Conservation (phyloP, 2,329 filamentous ascomycete genomes). For the Nakataea oryzae region DNA sequence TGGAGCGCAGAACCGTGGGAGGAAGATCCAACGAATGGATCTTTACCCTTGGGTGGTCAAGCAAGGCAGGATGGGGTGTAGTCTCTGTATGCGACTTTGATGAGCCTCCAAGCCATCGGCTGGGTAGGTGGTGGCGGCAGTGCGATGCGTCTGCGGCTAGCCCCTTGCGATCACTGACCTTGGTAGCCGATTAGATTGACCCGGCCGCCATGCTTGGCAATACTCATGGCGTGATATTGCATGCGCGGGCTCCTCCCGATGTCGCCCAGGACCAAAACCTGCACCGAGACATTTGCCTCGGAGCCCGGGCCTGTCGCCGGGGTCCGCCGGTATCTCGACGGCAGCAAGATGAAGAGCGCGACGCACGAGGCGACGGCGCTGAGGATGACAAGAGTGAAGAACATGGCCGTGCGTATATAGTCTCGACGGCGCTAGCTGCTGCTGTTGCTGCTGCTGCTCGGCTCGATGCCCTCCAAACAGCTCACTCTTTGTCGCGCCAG, state of each 20-base stretch:
- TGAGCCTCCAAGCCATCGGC: not conserved
- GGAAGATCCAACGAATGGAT: conserved; percentile 61
- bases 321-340: conserved; percentile 9
- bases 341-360: conserved; percentile 7
- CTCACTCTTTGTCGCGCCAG: not conserved
- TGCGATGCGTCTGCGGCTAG: not conserved
- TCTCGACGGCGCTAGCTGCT: not conserved
- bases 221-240: conserved; percentile 94
- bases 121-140: not conserved
- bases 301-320: conserved; percentile 4
- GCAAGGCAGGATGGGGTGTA: conserved; percentile 67
- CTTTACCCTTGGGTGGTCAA: conserved; percentile 55
- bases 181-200: conserved; percentile 85
- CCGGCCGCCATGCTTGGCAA: conserved; percentile 68
- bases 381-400: not conserved
- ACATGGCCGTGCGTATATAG: not conserved
- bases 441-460: not conserved
- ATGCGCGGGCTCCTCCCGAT: conserved; percentile 94
- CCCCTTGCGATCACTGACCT: conserved; percentile 35
- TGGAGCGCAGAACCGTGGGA: conserved; percentile 56
- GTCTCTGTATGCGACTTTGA: conserved; percentile 47
- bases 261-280: conserved; percentile 87
- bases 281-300: conserved; percentile 33
- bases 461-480: not conserved
- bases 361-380: not conserved